A percentile compares a stretch with the other conserved stretches of the same genome.
These are phyloP conservation scores for Lignosus rhinocerotis DNA, from an alignment of 1,284 basidiomycete species.

Conservation along the genomic window DNA sequence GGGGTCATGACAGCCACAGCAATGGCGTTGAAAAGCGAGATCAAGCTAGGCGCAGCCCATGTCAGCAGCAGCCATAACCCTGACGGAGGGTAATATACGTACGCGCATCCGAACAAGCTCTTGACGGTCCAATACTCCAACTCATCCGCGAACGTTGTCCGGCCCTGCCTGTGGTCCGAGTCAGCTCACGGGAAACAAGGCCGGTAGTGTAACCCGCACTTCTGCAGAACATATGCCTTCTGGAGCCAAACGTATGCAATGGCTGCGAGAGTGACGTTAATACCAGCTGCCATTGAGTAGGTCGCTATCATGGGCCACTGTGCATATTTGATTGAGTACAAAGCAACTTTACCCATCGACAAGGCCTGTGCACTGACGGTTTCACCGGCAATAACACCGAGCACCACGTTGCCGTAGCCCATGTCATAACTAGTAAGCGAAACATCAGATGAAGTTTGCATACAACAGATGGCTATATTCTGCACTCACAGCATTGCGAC, in stretches of 20 bases:
- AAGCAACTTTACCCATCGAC: too few relatives aligned
- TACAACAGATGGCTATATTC: background rate
- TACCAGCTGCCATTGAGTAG: conserved; percentile 2
- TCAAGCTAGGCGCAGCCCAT: background rate
- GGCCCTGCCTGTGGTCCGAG: conserved; percentile 5
- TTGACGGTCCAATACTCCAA: conserved; percentile 18
- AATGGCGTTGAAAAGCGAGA: conserved; percentile 14
- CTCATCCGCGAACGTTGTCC: conserved; percentile 3
- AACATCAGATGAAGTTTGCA: background rate
- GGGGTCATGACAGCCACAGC: conserved; percentile 1
- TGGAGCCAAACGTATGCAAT: conserved; percentile 15
- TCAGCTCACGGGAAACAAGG: background rate
- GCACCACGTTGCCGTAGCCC: background rate
- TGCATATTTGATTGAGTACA: background rate
- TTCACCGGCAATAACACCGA: background rate
- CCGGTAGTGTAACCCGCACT: background rate
- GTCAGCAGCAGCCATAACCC: background rate
- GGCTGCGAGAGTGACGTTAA: conserved; percentile 10
- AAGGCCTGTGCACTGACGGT: background rate
- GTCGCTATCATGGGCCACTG: conserved; percentile 17
- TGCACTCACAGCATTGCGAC: background rate
- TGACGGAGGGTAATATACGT: background rate
- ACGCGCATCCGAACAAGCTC: conserved; percentile 17
- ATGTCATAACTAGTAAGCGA: background rate
- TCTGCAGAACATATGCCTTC: conserved; percentile 7